These are phyloP conservation scores for Lecanicillium sp. DNA, from an alignment of 2,329 filamentous ascomycete species.

Conservation along the genomic window DNA sequence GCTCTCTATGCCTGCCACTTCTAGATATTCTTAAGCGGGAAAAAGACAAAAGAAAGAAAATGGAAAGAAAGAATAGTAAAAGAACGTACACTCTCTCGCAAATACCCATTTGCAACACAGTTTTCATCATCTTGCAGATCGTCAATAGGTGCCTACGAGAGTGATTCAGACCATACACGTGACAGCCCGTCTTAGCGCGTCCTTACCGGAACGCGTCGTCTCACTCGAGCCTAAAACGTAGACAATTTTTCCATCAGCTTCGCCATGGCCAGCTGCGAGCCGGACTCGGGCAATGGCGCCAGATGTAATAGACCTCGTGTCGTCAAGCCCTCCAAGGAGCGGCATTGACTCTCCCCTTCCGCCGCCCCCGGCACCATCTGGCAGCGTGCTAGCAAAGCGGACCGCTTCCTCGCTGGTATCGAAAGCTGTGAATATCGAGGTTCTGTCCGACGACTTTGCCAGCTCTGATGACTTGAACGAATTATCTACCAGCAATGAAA, in stretches of 20 bases:
- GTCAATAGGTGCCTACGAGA: too few species aligned
- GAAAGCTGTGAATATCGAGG: background rate
- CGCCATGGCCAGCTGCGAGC: conserved; percentile 4
- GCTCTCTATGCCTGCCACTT: background rate
- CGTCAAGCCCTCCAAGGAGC: conserved; percentile 22
- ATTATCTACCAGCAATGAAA: background rate
- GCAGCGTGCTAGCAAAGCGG: background rate
- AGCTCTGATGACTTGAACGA: conserved; percentile 2
- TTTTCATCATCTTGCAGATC: too few species aligned
- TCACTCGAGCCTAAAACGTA: background rate
- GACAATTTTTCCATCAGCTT: background rate
- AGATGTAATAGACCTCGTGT: conserved; percentile 27
- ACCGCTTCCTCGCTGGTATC: background rate
- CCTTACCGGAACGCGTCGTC: background rate
- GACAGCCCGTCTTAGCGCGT: conserved; percentile 3
- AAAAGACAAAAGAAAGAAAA: background rate
- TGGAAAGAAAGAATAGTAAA: background rate
- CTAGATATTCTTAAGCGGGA: conserved; percentile 1
- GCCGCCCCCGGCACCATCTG: background rate
- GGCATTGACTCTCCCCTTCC: conserved; percentile 2
- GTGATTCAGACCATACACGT: too few species aligned
- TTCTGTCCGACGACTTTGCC: conserved; percentile 6
- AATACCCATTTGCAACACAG: too few species aligned
- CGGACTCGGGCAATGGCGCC: conserved; percentile 17
- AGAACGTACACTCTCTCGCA: too few species aligned